Base-by-base conservation (phyloP, 371 early-diverging fungal species). In the Syncephalis fuscata region DNA sequence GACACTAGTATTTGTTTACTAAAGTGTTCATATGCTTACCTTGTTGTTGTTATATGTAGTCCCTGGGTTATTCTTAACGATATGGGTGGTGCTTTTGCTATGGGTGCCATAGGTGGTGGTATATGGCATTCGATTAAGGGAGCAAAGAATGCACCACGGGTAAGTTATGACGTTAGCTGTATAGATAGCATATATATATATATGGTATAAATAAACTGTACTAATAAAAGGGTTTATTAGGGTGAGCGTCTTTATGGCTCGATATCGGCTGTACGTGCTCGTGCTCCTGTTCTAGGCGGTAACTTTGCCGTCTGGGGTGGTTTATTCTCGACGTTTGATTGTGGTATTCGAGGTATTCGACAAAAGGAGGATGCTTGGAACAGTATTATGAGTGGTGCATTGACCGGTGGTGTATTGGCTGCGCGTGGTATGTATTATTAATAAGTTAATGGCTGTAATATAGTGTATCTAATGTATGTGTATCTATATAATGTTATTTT, bases 301-400 rank as follows among this genome's bases (percentile, higher is more conserved):
- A 92, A 93, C 73, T 97, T 97, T 70, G 96, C 94, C 7, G 93
- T 91, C 15, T 97, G 98, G 98, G 92, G 92, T 60, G 92, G 92
- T 49, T 72, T 95, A 50, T 97, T 94, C 64, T 85, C 85, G 48
- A 82, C 96, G 14, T 89, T 88, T 53, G 98, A 97, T 62, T 97
- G 98, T 67, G 80, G 77, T 44, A 65, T 97, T 45, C 88, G 83
- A 58, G 80, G 81, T 51, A 64, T 91, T 44, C 73, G 96, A 61
- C 85, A 85, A 57, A 94, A 92, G 77, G 95, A 97, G 59, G 96
- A 97, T 70, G 79, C 87, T 45, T 95, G 89, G 93, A 93, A 92
- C 63, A 70, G 86, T 19, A 92, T 93, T 49, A 62, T 82, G 27
- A 73, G 87, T 10, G 96, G 96, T 50, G 88, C 89, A 52, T 71